Base-by-base conservation (phyloP, 2,329 filamentous ascomycete species). In the Colletotrichum ledebouriae region DNA sequence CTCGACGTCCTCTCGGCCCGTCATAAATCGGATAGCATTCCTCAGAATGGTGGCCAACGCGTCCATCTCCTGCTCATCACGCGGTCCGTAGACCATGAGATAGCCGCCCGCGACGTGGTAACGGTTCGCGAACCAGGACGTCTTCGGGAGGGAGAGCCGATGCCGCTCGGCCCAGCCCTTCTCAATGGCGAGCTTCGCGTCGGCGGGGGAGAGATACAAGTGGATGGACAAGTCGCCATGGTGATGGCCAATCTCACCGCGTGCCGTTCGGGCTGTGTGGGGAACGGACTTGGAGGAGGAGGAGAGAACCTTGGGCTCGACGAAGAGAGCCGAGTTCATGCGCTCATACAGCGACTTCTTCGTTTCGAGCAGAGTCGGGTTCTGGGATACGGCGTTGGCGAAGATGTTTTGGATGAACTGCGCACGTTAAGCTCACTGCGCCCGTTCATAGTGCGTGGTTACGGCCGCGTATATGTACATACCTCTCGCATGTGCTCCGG, bases 101-200 rank as follows among this genome's bases (percentile, higher is more conserved):
- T 80, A 83, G 0, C 75, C 75, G 72, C 75, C 76, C 0, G 59
- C 69, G n/a, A 70, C 11, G 13, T 47, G 59, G n/a, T 34, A 56
- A 15, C 60, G 33, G 22, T 29, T 34, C 1, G 44, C 39, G 1
- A 70, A 17, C 37, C 57, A 52, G 1, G 55, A 49, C 4, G 34
- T 44, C 5, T 25, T 39, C 1, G 80, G 79, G 47, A 79, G 4
- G 1, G 69, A 46, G 2, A 83, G 72, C 56, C 68, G 70, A 56
- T 83, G 81, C 4, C 81, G 72, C 73, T 81, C 77, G 17, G 75
- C 81, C 81, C 81, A 83, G 0, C 80, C 79, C 47, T 71, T 73
- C 4, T 63, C 72, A 52, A 82, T 76, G 2, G 75, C 75, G 47
- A 72, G 71, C 53, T 75, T 75, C 2, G 79, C 80, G 59, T 83